phyloP scores from a whole-genome alignment of 2,329 filamentous ascomycete genomes.

The Penicillium glabrum region DNA sequence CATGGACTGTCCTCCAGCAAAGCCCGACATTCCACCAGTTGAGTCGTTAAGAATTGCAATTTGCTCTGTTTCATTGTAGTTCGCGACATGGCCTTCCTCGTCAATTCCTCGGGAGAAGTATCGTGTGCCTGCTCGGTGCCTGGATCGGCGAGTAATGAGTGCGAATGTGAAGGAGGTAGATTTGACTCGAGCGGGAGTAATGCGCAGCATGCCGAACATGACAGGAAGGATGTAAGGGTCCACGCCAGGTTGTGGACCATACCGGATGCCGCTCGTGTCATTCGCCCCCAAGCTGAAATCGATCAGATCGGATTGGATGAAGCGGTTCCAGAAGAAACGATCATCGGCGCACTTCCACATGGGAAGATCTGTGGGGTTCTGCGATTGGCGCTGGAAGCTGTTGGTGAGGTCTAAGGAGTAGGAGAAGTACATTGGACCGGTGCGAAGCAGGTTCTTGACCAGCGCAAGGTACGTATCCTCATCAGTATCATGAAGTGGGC shows the following conservation, averaged over 20 bases:
- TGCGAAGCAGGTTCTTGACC: constrained; percentile 77
- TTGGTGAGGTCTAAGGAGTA: constrained; percentile 97
- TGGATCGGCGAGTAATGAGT: constrained; percentile 84
- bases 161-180: constrained; percentile 78
- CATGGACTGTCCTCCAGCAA: constrained; percentile 72
- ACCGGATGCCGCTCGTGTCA: constrained; percentile 46
- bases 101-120: constrained; percentile 96
- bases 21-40: constrained; percentile 72
- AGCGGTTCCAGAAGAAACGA: constrained; percentile 98
- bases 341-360: constrained; percentile 93
- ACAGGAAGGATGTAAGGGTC: constrained; percentile 94
- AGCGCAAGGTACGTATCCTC: constrained; percentile 88
- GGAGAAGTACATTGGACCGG: constrained; percentile 93
- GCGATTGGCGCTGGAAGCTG: constrained; percentile 89
- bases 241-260: constrained; percentile 66
- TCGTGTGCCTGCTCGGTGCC: constrained; percentile 84
- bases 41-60: constrained; percentile 85
- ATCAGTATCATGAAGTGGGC: constrained; percentile 85
- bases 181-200: constrained; percentile 83
- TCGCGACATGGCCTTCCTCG: constrained; percentile 91
- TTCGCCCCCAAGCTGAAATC: constrained; percentile 70
- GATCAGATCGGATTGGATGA: constrained; percentile 87
- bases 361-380: constrained; percentile 68
- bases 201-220: constrained; percentile 94
- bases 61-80: constrained; percentile 99